A percentile compares a stretch with the other conserved stretches of the same genome.
These are phyloP conservation scores for Populus nigra DNA, from an alignment of 345 rosid species.

Conservation along the genomic window DNA sequence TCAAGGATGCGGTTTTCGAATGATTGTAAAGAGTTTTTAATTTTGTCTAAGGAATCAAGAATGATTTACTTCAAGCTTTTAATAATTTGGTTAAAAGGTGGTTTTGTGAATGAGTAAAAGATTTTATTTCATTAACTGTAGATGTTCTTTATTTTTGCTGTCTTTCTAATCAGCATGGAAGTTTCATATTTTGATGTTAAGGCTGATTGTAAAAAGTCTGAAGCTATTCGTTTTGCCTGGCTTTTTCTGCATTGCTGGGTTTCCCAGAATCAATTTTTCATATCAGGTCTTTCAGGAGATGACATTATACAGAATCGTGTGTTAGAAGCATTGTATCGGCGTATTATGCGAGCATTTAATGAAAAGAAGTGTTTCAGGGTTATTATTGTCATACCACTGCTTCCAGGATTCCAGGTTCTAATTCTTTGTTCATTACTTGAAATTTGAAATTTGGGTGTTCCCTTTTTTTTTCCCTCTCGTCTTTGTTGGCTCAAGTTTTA, in stretches of 20 bases:
- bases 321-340: constrained; percentile 77
- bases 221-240: constrained; percentile 31
- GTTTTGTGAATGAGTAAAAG: background rate
- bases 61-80: background rate
- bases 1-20: no score
- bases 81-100: background rate
- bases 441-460: constrained; percentile 9
- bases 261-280: constrained; percentile 97
- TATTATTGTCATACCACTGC: constrained; percentile 87
- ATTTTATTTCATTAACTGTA: background rate
- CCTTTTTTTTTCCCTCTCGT: background rate
- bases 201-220: background rate
- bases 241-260: constrained; percentile 38
- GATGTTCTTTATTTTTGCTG: background rate
- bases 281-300: constrained; percentile 97
- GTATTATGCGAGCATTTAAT: constrained; percentile 77
- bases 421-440: constrained; percentile 10
- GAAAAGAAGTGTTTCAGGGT: constrained; percentile 85
- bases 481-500: constrained; percentile 10
- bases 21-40: background rate
- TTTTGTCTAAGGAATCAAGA: background rate
- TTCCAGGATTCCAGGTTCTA: constrained; percentile 95
- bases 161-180: background rate
- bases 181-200: background rate
- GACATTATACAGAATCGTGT: constrained; percentile 81